Conservation (phyloP, 768 basidiomycete species). For the Mycena capillaripes region DNA sequence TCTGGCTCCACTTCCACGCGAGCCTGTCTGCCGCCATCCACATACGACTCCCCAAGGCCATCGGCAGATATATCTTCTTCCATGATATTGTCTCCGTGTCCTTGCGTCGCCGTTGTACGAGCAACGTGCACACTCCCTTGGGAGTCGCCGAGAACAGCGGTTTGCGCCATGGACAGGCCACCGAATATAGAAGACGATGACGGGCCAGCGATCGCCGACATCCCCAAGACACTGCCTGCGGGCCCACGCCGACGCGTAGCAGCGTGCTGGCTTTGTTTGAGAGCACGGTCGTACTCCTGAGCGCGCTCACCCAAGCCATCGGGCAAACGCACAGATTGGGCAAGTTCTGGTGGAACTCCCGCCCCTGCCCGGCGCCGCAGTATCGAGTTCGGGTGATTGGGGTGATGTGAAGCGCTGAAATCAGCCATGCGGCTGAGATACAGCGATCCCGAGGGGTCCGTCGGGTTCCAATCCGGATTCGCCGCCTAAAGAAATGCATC, state of each 20-base stretch:
- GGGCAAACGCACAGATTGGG: conserved; percentile 44
- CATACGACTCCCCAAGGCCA: conserved; percentile 81
- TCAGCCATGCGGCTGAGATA: conserved; percentile 90
- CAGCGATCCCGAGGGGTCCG: conserved; percentile 91
- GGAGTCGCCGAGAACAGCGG: conserved; percentile 83
- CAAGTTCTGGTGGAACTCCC: conserved; percentile 32
- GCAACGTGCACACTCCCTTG: conserved; percentile 64
- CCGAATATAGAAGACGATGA: conserved; percentile 63
- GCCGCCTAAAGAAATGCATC: conserved; percentile 68
- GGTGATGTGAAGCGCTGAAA: conserved; percentile 62
- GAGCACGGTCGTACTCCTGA: conserved; percentile 83
- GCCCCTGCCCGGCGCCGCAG: conserved; percentile 44
- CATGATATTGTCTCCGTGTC: conserved; percentile 43
- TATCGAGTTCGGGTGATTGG: conserved; percentile 56
- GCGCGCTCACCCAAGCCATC: conserved; percentile 65
- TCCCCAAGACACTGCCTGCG: conserved; percentile 61
- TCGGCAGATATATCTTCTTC: conserved; percentile 65
- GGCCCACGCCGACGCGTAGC: conserved; percentile 63
- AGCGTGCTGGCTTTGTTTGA: conserved; percentile 75
- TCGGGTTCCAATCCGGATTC: conserved; percentile 95
- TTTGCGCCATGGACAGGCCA: conserved; percentile 71
- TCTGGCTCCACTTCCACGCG: conserved; percentile 64
- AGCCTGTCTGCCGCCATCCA: conserved; percentile 71
- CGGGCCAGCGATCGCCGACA: conserved; percentile 60
- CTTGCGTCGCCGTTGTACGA: conserved; percentile 27